Base-by-base conservation (phyloP, 208 protist species). In the Trypanosoma brucei region DNA sequence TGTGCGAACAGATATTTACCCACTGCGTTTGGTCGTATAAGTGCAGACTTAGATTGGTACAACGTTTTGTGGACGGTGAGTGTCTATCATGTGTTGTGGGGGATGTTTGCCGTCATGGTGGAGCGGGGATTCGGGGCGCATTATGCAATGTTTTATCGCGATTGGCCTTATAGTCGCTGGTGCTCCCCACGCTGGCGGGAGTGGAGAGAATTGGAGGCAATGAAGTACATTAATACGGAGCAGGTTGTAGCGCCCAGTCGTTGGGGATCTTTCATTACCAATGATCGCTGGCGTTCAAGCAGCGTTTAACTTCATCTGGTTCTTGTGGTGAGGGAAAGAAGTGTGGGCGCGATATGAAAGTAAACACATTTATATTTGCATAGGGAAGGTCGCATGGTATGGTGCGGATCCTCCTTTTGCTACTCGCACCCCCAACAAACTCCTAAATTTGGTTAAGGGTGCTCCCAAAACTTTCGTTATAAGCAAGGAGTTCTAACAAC, bases 101-200 rank as follows among this genome's bases (percentile, higher is more conserved):
- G 73, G 0, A 85, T 89, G 79, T 42, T 87, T 0, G 52, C 81
- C 2, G 73, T 83, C 3, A 83, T 88, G 78, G 57, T 83, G 31
- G 86, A 93, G 62, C 78, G 78, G 57, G 70, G 86, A 49, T 59
- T 75, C 34, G 84, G 84, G 3, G 75, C 88, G 48, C 88, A 91
- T 56, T 94, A 94, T 68, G 84, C 84, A 42, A 88, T 94, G 77
- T 80, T 91, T 58, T 91, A 81, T 55, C 64, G 70, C 9, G 72
- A 86, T 52, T 76, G 61, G 46, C 52, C 49, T 45, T 94, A 91
- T 72, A 91, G 84, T 58, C 68, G 63, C 3, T 84, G 80, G 81
- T 94, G 88, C 69, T 91, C 84, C 39, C 88, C 88, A 60, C 79
- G 88, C 11, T 94, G 88, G 84, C 59, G 88, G 31, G 84, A 94